phyloP scores from a whole-genome alignment of 179 eudicot species.

The Silene noctiflora region DNA sequence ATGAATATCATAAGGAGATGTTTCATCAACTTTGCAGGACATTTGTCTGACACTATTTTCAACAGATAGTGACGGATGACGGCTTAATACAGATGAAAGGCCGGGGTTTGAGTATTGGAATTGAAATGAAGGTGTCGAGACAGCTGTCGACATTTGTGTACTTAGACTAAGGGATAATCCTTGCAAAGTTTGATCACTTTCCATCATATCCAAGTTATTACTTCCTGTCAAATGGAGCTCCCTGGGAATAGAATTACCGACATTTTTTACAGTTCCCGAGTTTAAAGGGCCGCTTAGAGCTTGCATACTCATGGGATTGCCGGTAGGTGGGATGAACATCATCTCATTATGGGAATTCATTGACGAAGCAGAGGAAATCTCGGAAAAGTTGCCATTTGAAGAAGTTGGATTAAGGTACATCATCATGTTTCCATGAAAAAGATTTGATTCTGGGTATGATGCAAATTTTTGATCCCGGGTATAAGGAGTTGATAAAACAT shows the following conservation, averaged over 20 bases:
- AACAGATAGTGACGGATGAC: constrained; percentile 33
- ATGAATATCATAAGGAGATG: constrained; percentile 36
- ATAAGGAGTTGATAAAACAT: constrained; percentile 35
- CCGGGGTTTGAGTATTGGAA: constrained; percentile 41
- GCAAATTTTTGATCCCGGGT: constrained; percentile 27
- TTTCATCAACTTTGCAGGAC: constrained; percentile 35
- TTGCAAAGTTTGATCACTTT: constrained; percentile 42
- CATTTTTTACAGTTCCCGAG: constrained; percentile 28
- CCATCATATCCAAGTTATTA: constrained; percentile 29
- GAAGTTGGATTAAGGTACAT: constrained; percentile 42
- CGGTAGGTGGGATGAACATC: constrained; percentile 53
- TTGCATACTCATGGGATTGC: constrained; percentile 37
- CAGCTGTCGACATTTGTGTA: constrained; percentile 41
- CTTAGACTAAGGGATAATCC: constrained; percentile 46
- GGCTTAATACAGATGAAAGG: constrained; percentile 32
- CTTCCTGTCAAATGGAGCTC: constrained; percentile 39
- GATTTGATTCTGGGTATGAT: constrained; percentile 35
- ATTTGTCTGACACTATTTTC: constrained; percentile 33
- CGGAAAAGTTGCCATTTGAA: constrained; percentile 34
- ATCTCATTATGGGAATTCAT: constrained; percentile 43
- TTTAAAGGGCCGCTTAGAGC: constrained; percentile 32
- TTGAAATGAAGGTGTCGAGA: constrained; percentile 38
- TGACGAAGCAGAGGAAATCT: constrained; percentile 32
- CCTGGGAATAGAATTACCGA: constrained; percentile 28
- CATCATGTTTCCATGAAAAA: constrained; percentile 50